Percentiles rank a stretch among this genome's conserved stretches.
Conservation (phyloP, 2,329 filamentous ascomycete genomes). For the Podosphaera fusca region DNA sequence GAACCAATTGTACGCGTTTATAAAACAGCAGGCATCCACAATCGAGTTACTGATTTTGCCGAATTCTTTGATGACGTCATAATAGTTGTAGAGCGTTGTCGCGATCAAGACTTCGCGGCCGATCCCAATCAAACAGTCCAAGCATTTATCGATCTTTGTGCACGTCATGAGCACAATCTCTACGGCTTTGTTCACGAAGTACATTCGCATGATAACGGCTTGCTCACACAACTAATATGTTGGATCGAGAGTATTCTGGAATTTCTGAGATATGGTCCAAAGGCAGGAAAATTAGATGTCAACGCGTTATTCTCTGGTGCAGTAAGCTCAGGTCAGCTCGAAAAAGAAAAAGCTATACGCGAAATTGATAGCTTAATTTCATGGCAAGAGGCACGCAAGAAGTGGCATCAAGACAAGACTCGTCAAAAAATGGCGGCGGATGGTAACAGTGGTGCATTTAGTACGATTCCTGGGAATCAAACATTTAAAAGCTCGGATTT, state of each 20-base stretch:
- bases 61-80: slow-evolving; percentile 86
- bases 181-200: slow-evolving; percentile 99
- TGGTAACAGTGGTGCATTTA: slow-evolving; percentile 26
- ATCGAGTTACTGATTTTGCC: slow-evolving; percentile 88
- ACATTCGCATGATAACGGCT: slow-evolving; percentile 83
- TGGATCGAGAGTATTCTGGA: slow-evolving; percentile 93
- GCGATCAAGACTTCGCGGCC: slow-evolving; percentile 61
- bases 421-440: slow-evolving; percentile 96
- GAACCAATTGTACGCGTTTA: slow-evolving; percentile 92
- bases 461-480: slow-evolving; percentile 28
- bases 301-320: slow-evolving; percentile 79
- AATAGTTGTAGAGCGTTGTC: slow-evolving; percentile 39
- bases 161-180: slow-evolving; percentile 84
- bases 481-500: slow-evolving; percentile 66
- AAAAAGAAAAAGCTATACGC: slow-evolving; percentile 45
- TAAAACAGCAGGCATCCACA: slow-evolving; percentile 96
- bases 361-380: slow-evolving; percentile 74
- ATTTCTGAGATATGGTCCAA: slow-evolving; percentile 71
- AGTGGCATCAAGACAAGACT: slow-evolving; percentile 96
- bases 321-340: slow-evolving; percentile 39
- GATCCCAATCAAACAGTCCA: slow-evolving; percentile 98
- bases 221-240: slow-evolving; percentile 88
- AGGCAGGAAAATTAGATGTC: slow-evolving; percentile 72
- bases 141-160: slow-evolving; percentile 89
- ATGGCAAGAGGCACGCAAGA: slow-evolving; percentile 90